Evolutionary conservation across 2,329 filamentous ascomycete genomes (phyloP), one percentile per base, ranked within the genome.

Genomic region (Colletotrichum limetticola): DNA sequence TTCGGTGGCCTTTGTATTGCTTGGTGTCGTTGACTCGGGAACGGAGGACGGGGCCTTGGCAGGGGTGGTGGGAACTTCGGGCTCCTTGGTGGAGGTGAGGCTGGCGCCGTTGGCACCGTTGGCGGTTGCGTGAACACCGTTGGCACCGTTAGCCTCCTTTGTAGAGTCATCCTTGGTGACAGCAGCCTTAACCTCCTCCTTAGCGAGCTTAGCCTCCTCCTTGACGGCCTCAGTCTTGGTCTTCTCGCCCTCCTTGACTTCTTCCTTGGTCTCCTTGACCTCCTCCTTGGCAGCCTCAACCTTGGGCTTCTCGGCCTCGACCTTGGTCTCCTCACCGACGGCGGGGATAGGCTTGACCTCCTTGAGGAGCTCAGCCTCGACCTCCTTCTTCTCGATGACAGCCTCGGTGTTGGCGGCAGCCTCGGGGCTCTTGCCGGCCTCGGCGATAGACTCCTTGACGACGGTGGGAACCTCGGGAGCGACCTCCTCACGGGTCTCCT

Each of bases 331-430:
- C 53, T 83, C 83, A 52, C 72, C 78, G 0, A 79, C 76, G 14
- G 80, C 78, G 76, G 85, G 78, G 66, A 80, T 79, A 65, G 82
- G 79, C 80, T 88, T 86, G 74, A 91, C 87, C 81, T 93, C 89
- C 75, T 90, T 87, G 60, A 95, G 85, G 9, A 97, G 86, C 83
- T 97, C 93, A 30, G 89, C 82, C 85, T 97, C 94, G 5, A 95
- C 87, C 11, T 86, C 87, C 80, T 90, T 90, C 89, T 97, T 97
- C 77, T 95, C 93, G 74, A 89, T 84, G 7, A 97, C 93, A 22
- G 91, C 93, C 68, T 87, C 87, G 1, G 90, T 85, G 81, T 91
- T 92, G 68, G 89, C 88, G 46, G 93, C 90, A 42, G 94, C 94
- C 83, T 97, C 94, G 9, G 94, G 92, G 74, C 85, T 86, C 78